Percentiles rank a stretch among this genome's conserved stretches.
These are phyloP conservation scores for Zanthoxylum bungeanum DNA, from an alignment of 345 rosid genomes.

Conservation along the genomic window DNA sequence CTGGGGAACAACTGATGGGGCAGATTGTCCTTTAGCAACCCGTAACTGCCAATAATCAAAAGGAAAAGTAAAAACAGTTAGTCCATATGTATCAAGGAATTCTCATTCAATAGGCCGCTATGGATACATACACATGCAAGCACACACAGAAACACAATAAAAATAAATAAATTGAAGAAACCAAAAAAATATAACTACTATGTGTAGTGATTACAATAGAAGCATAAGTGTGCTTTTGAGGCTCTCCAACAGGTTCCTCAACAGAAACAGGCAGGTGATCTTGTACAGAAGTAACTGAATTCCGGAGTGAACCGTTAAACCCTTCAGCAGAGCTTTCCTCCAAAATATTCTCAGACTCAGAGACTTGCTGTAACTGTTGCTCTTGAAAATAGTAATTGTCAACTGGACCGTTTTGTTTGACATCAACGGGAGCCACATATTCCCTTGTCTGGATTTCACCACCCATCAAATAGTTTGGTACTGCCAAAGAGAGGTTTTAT, in stretches of 20 bases:
- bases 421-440: slow-evolving; percentile 31
- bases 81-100: not conserved
- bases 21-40: slow-evolving; percentile 52
- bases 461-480: slow-evolving; percentile 43
- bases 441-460: slow-evolving; percentile 49
- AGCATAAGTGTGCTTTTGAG: slow-evolving; percentile 66
- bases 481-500: slow-evolving; percentile 28
- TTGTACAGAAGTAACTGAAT: slow-evolving; percentile 22
- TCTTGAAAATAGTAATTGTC: slow-evolving; percentile 42
- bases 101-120: slow-evolving; percentile 4
- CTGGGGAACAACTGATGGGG: slow-evolving; percentile 33
- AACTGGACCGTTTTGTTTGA: slow-evolving; percentile 45
- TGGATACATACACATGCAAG: not conserved
- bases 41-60: slow-evolving; percentile 35
- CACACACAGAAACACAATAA: not conserved
- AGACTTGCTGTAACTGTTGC: slow-evolving; percentile 37
- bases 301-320: slow-evolving; percentile 33
- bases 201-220: slow-evolving; percentile 53
- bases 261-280: slow-evolving; percentile 39
- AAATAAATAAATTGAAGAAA: slow-evolving; percentile 1
- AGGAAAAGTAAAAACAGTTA: slow-evolving; percentile 5
- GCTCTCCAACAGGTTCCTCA: slow-evolving; percentile 50
- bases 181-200: slow-evolving; percentile 1
- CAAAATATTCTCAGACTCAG: slow-evolving; percentile 29
- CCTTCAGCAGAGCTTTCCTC: slow-evolving; percentile 34